Percentiles rank a stretch among this genome's conserved stretches.
These are phyloP conservation scores for Penicillium thymicola DNA, from an alignment of 2,329 filamentous ascomycete species.

Conservation along the genomic window DNA sequence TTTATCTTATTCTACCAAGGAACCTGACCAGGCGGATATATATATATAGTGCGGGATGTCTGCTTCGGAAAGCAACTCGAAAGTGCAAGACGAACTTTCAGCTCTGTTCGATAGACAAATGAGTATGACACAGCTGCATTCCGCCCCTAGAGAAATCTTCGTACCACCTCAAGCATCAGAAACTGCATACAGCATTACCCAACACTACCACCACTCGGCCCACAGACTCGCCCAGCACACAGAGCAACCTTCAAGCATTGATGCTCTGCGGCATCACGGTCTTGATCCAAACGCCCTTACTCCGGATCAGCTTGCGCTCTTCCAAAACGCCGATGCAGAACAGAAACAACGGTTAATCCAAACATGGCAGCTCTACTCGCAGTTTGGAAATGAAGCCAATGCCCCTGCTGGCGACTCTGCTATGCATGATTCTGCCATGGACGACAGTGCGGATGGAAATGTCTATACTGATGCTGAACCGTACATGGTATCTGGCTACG, in stretches of 20 bases:
- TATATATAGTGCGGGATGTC: slow-evolving; percentile 42
- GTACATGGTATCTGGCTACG: slow-evolving; percentile 82
- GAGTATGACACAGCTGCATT: slow-evolving; percentile 50
- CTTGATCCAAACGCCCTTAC: slow-evolving; percentile 69
- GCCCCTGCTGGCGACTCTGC: slow-evolving; percentile 5
- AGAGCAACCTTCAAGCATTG: slow-evolving; percentile 43
- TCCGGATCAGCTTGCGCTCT: slow-evolving; percentile 72
- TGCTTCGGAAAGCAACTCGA: slow-evolving; percentile 49
- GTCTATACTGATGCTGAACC: slow-evolving; percentile 67
- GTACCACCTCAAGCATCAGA: slow-evolving; percentile 36
- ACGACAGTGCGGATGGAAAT: slow-evolving; percentile 23
- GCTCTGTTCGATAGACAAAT: slow-evolving; percentile 74
- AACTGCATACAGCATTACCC: slow-evolving; percentile 70
- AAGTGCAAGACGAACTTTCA: slow-evolving; percentile 78
- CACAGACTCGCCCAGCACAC: slow-evolving; percentile 52
- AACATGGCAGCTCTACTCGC: slow-evolving; percentile 77
- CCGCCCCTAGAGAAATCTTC: slow-evolving; percentile 36
- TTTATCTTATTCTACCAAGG: slow-evolving; percentile 18
- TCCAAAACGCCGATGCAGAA: slow-evolving; percentile 68
- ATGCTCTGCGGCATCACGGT: slow-evolving; percentile 63
- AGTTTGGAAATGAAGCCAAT: slow-evolving; percentile 1
- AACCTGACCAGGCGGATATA: slow-evolving; percentile 16
- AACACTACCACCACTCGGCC: slow-evolving; percentile 79
- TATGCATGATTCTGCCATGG: slow-evolving; percentile 22
- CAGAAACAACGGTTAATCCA: slow-evolving; percentile 75